Conservation (phyloP, 495 filamentous ascomycete genomes). For the Penicillium bialowiezense region DNA sequence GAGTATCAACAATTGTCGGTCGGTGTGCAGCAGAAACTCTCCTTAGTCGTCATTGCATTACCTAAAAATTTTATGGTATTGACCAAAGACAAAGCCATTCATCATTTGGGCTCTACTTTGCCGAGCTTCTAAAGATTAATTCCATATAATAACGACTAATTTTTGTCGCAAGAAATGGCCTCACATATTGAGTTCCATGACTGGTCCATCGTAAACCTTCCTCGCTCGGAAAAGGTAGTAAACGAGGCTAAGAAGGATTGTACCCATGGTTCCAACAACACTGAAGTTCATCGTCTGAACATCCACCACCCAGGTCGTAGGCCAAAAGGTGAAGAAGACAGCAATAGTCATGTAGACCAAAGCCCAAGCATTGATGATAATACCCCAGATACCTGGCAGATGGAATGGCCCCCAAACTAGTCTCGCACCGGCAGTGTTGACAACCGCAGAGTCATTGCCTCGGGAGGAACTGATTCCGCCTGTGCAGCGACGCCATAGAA, state of each 20-base stretch:
- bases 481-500: slow-evolving; percentile 46
- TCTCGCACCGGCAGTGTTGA: slow-evolving; percentile 28
- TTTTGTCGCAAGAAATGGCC: too few species aligned
- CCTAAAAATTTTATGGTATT: too few species aligned
- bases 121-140: too few species aligned
- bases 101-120: too few species aligned
- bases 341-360: slow-evolving; percentile 45
- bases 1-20: too few species aligned
- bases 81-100: too few species aligned
- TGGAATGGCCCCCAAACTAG: slow-evolving; percentile 51
- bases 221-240: slow-evolving; percentile 46
- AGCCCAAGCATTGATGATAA: slow-evolving; percentile 28
- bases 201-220: slow-evolving; percentile 44
- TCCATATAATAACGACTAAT: too few species aligned
- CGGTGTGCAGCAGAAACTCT: too few species aligned
- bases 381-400: slow-evolving; percentile 37
- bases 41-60: too few species aligned
- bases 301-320: slow-evolving; percentile 28
- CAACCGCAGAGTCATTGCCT: slow-evolving; percentile 13
- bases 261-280: slow-evolving; percentile 37
- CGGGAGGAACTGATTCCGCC: slow-evolving; percentile 28
- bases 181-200: too few species aligned
- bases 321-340: slow-evolving; percentile 55
- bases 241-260: slow-evolving; percentile 40
- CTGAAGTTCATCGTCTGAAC: slow-evolving; percentile 46